Evolutionary conservation across 1,139 yeast species (phyloP).

Genomic region (Yamadazyma jaroonii): DNA sequence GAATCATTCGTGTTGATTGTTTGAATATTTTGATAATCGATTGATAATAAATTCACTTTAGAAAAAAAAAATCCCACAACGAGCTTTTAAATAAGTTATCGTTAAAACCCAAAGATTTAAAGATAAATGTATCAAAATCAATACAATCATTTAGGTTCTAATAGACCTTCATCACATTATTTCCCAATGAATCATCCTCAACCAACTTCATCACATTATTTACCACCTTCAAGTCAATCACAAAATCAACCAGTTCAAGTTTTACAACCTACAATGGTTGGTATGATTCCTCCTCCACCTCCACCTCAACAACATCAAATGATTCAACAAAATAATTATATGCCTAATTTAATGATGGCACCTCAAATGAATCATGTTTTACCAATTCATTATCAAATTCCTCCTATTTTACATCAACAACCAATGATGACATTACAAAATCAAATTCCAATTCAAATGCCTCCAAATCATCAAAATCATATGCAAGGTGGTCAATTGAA

Average conservation of each 20-base stretch:
- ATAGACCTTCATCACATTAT: slow-evolving; percentile 1
- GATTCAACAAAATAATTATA: slow-evolving; percentile 1
- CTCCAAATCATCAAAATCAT: background rate
- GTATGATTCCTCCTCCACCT: slow-evolving; percentile 16
- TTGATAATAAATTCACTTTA: background rate
- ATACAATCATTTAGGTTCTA: background rate
- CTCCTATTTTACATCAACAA: background rate
- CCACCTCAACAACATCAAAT: slow-evolving; percentile 5
- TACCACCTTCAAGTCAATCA: slow-evolving; percentile 13
- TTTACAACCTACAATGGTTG: slow-evolving; percentile 18
- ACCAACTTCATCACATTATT: slow-evolving; percentile 11
- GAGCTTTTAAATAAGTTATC: slow-evolving; percentile 46
- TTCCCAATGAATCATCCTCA: slow-evolving; percentile 3
- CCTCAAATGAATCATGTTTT: slow-evolving; percentile 8
- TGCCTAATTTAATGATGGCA: slow-evolving; percentile 3
- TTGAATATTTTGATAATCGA: background rate
- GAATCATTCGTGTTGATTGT: background rate
- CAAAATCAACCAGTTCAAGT: slow-evolving; percentile 7
- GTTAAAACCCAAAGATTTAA: slow-evolving; percentile 13
- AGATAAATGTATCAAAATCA: slow-evolving; percentile 1
- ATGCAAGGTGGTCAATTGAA: background rate
- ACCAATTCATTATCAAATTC: slow-evolving; percentile 3
- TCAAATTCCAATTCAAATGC: background rate
- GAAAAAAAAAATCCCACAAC: slow-evolving; percentile 14
- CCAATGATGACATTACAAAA: background rate